Conservation (phyloP, 257 asterid genomes). For the Lithospermum erythrorhizon region DNA sequence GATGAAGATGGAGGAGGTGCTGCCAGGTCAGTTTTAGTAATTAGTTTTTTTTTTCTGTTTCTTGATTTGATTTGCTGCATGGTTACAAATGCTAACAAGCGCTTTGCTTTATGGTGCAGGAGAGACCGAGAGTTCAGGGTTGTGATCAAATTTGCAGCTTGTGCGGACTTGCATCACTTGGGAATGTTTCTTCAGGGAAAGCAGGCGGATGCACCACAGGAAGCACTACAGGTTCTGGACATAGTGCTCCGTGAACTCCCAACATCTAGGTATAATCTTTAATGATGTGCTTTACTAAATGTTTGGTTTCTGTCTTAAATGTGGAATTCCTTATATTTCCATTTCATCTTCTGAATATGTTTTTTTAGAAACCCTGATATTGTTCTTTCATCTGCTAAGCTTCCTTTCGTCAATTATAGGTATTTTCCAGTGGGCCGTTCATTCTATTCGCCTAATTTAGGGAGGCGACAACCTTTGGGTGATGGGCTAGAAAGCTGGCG, state of each 20-base stretch:
- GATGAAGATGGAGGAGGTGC: conserved; percentile 74
- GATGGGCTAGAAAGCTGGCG: conserved; percentile 99
- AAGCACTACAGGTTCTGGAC: conserved; percentile 89
- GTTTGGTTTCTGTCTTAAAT: background rate
- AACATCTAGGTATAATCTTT: conserved; percentile 34
- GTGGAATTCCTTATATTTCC: too few relatives aligned
- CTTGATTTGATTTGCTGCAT: background rate
- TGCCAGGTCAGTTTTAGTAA: conserved; percentile 30
- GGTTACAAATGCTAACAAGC: background rate
- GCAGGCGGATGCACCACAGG: conserved; percentile 96
- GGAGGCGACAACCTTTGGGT: conserved; percentile 74
- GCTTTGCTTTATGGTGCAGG: conserved; percentile 27
- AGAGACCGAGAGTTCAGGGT: conserved; percentile 80
- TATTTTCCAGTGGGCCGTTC: conserved; percentile 78
- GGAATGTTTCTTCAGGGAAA: conserved; percentile 83
- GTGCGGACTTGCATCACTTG: conserved; percentile 88
- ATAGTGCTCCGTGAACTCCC: conserved; percentile 93
- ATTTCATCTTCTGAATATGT: too few relatives aligned
- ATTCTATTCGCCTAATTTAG: conserved; percentile 74
- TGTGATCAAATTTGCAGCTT: conserved; percentile 75
- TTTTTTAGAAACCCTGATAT: background rate
- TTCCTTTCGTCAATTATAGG: conserved; percentile 17
- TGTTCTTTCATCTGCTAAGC: background rate
- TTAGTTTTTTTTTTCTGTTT: background rate
- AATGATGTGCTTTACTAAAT: background rate